Evolutionary conservation across 495 filamentous ascomycete species (phyloP), one percentile per base, ranked within the genome.

Genomic region (Neurospora africana): DNA sequence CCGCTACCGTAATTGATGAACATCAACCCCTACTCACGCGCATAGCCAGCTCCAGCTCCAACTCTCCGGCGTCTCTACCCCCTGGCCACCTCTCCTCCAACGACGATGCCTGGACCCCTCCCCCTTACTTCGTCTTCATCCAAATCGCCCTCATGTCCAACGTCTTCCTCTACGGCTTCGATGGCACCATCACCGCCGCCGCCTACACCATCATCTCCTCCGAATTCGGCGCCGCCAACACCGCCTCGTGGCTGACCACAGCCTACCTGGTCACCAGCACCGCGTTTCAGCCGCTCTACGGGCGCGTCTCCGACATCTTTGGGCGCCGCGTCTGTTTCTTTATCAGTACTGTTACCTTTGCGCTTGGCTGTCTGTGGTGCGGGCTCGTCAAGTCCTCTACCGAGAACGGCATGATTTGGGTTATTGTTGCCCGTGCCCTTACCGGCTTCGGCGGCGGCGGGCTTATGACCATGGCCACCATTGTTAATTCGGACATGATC

Each of bases 261-360:
- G 91, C 91, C 4, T 90, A 90, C 33, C 80, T 93, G 23, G 89
- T 94, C 70, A 89, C 90, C 3, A 91, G 91, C 76, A 91, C 89
- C 13, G 88, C 89, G 70, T 92, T 91, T 70, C 84, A 85, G 68
- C 82, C 82, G 17, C 72, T 83, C 39, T 83, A 83, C 40, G 81
- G 82, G 1, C 82, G 85, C 1, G 76, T 87, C 5, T 84, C 85
- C 4, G 81, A 88, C 71, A 82, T 87, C 19, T 87, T 87, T 43
- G 88, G 88, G 1, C 83, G 87, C 0, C 79, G 85, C 0, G 77
- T 80, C 15, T 86, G 84, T 71, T 86, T 86, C 76, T 84, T 86
- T 68, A 82, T 84, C 23, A 82, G 82, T 1, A 84, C 80, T 0
- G 75, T 83, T 19, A 84, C 83, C 0, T 86, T 87, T 70, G 79